Percentiles rank a stretch among this genome's conserved stretches.
Conservation (phyloP, 2,329 filamentous ascomycete species). For the Exophiala sp. region DNA sequence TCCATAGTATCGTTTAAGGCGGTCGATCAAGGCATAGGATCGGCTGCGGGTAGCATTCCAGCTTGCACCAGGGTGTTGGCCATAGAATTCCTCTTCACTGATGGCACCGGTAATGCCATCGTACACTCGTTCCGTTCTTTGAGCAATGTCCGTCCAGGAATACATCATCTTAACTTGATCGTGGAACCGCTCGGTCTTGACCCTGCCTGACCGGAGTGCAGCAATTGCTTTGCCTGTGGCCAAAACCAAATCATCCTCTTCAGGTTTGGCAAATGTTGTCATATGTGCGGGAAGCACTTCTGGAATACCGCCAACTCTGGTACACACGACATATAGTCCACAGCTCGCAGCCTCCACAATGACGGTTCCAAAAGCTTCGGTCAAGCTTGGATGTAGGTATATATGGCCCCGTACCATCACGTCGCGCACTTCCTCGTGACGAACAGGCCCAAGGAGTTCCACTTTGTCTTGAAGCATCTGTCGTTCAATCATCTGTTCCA, state of each 20-base stretch:
- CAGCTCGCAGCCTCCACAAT: slow-evolving; percentile 96
- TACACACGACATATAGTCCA: slow-evolving; percentile 93
- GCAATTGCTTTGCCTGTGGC: slow-evolving; percentile 87
- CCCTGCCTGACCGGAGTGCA: slow-evolving; percentile 73
- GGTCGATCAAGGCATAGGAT: slow-evolving; percentile 82
- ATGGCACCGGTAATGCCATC: slow-evolving; percentile 85
- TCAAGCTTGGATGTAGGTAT: slow-evolving; percentile 89
- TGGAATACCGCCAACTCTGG: slow-evolving; percentile 90
- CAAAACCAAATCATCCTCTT: slow-evolving; percentile 87
- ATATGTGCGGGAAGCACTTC: slow-evolving; percentile 94
- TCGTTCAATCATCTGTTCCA: slow-evolving; percentile 96
- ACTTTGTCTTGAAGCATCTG: slow-evolving; percentile 91
- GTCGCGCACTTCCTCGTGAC: slow-evolving; percentile 92
- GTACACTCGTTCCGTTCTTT: slow-evolving; percentile 90
- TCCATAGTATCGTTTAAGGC: slow-evolving; percentile 92
- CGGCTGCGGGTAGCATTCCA: slow-evolving; percentile 67
- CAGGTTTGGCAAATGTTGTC: slow-evolving; percentile 94
- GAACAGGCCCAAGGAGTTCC: slow-evolving; percentile 81
- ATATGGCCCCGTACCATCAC: slow-evolving; percentile 97
- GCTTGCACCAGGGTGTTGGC: slow-evolving; percentile 62
- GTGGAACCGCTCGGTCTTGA: slow-evolving; percentile 89
- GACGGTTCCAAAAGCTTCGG: slow-evolving; percentile 95
- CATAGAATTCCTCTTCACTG: slow-evolving; percentile 81
- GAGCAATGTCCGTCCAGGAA: slow-evolving; percentile 92
- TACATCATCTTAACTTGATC: slow-evolving; percentile 98